These are phyloP conservation scores for Murraya paniculata DNA, from an alignment of 345 rosid genomes.

Conservation along the genomic window DNA sequence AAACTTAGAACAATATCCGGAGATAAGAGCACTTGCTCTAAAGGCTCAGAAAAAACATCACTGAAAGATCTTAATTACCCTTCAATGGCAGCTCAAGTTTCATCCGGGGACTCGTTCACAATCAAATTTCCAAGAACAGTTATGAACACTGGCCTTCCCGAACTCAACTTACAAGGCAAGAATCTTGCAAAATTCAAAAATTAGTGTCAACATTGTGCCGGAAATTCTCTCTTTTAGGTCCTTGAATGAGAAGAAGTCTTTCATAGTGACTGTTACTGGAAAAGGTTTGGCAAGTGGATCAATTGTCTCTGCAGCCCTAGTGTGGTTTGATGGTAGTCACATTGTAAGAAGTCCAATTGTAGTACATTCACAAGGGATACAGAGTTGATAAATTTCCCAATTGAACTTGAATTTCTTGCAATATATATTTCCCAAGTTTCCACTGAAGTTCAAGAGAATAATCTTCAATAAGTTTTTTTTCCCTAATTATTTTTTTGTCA, in stretches of 20 bases:
- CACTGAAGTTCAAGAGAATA: no score
- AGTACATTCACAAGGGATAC: background rate
- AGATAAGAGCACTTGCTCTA: conserved; percentile 31
- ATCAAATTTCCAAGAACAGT: conserved; percentile 44
- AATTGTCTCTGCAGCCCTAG: background rate
- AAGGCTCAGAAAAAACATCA: conserved; percentile 11
- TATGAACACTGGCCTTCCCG: conserved; percentile 48
- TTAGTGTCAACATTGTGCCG: conserved; percentile 38
- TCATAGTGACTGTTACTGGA: background rate
- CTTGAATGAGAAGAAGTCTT: background rate
- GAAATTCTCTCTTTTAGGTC: conserved; percentile 31
- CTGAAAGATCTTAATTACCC: conserved; percentile 54
- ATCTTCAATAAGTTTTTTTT: no score
- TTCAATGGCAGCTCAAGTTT: conserved; percentile 30
- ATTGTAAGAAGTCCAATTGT: conserved; percentile 8
- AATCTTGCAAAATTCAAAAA: conserved; percentile 1
- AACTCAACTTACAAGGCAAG: conserved; percentile 39
- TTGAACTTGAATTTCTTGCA: background rate
- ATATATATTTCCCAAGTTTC: background rate
- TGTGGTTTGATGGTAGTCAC: conserved; percentile 39
- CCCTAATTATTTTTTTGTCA: no score
- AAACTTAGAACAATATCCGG: conserved; percentile 27
- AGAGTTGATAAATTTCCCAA: background rate
- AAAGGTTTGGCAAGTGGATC: background rate
- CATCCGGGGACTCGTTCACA: conserved; percentile 15